Base-by-base conservation (phyloP, 345 rosid species). In the Hibiscus mutabilis region DNA sequence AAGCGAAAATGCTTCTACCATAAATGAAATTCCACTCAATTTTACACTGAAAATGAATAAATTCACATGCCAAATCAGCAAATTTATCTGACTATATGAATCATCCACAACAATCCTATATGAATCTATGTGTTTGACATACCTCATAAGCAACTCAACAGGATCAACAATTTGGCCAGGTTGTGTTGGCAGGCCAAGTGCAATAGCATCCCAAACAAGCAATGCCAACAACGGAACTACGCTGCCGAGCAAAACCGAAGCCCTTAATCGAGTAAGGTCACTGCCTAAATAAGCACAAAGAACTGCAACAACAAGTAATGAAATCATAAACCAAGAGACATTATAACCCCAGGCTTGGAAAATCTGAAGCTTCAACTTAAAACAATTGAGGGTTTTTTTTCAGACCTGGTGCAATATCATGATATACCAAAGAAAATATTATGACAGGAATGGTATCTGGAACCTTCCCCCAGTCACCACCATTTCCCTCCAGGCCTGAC, bases 1-100 rank as follows among this genome's bases (percentile, higher is more conserved):
- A 61, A 85, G 84, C 59, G 93, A 88, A 75, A 88, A 86, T 33
- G 88, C 82, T 76, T 84, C 86, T 31, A 88, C 84, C 89, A 88
- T 79, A 33, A 76, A 75, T 3, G 90, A 71, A 60, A 86, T 65
- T 24, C 93, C 90, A 6, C 77, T 59, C 93, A 90, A 82, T 77
- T 63, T 77, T 72, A 76, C 85, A 44, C 90, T 88, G 79, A 40
- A 60, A 16, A 47, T 25, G 16, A 11, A 24, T 56, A 3, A 57
- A 35, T 31, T 56, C 31, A 40, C 58, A 70, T 65, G 7, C 55
- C 69, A 46, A 46, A 33, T 24, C n/a, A 63, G 11, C 14, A 13
- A 5, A 6, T 22, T 56, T 42, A 21, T 42, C 12, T 22, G 53
- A 22, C 69, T 65, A 14, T 47, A 64, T 44, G 21, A 65, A 37